Base-by-base conservation (phyloP, 352 stramenopile species). In the Phytophthora vignae region DNA sequence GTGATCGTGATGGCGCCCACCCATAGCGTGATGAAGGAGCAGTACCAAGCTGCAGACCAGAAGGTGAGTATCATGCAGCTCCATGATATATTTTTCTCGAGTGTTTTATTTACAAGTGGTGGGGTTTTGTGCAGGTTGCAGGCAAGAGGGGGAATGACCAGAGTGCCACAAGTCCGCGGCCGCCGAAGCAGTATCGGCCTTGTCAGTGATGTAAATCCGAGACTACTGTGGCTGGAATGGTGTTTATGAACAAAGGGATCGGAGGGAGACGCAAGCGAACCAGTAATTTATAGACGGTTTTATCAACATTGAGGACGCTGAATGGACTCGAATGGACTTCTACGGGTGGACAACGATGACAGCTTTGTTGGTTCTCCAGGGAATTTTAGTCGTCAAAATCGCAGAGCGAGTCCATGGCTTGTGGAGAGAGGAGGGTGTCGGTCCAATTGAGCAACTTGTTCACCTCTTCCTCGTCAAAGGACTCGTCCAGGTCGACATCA, bases 381-480 rank as follows among this genome's bases (percentile, higher is more conserved):
- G 62, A 57, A 17, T 31, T 69, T 38, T n/a, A 75, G 19, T 78
- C 68, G 19, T 82, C 74, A 57, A 92, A 69, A 57, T 79, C 53
- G 42, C 56, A 71, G n/a, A 90, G 78, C 0, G 57, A 70, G 10
- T 89, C 82, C 49, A 90, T 73, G 2, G 77, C 69, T 56, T 74
- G 69, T 12, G 82, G 79, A 7, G 81, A 85, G 3, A 87, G 65
- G 10, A 94, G 64, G 5, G 74, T 91, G 66, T 95, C 86, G 6
- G 89, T 96, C 87, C 87, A 94, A 58, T 91, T 83, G 6, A 96
- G 77, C 21, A 96, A 74, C 22, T 88, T 80, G 57, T 94, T 94
- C 14, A 94, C 74, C 60, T 86, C 86, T 17, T 93, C 85, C 78
- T 94, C 85, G 44, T 94, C 83, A 10, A 96, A 60, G 12, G 85